Evolutionary conservation across 2,329 filamentous ascomycete species (phyloP), one percentile per base, ranked within the genome.

Genomic region (Ustilaginoidea virens): DNA sequence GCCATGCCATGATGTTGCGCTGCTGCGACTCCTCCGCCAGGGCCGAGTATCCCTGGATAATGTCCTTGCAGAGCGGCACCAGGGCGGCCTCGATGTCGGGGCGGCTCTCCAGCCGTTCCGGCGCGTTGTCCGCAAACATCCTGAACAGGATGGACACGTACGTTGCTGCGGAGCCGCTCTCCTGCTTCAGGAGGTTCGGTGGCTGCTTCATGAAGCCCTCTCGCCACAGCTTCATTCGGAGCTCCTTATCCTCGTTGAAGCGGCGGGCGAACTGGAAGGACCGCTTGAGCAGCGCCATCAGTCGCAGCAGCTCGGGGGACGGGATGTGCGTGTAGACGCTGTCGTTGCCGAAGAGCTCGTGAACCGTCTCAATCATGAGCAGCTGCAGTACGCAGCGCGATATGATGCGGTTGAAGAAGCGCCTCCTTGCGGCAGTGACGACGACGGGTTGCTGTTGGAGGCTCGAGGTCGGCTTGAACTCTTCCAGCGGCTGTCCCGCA

Each of bases 141-240:
- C 90, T 70, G 56, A 98, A 83, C 17, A 99, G 61, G 39, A 99
- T 98, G 36, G 80, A 80, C 20, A 98, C 83, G 50, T 98, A 99
- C 2, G 92, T 94, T 3, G 82, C 81, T 1, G 90, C 90, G 31
- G 79, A 81, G 23, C 90, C 87, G 36, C 74, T 82, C 57, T 99
- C 90, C 51, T 99, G 90, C 59, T 98, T 98, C 17, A 99, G 68
- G 9, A 99, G 64, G 45, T 99, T 99, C 3, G 90, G 90, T 11
- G 90, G 87, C 49, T 98, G 90, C 57, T 92, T 93, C 90, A 99
- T 99, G 64, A 98, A 99, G 1, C 92, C 90, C 51, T 98, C 90
- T 28, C 85, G 69, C 83, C 92, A 98, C 12, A 99, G 65, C 12
- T 82, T 74, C 67, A 92, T 92, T 25, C 90, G 75, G 21, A 99